Evolutionary conservation across 805 yeast species (phyloP).

Genomic region (Hagleromyces aurorensis): DNA sequence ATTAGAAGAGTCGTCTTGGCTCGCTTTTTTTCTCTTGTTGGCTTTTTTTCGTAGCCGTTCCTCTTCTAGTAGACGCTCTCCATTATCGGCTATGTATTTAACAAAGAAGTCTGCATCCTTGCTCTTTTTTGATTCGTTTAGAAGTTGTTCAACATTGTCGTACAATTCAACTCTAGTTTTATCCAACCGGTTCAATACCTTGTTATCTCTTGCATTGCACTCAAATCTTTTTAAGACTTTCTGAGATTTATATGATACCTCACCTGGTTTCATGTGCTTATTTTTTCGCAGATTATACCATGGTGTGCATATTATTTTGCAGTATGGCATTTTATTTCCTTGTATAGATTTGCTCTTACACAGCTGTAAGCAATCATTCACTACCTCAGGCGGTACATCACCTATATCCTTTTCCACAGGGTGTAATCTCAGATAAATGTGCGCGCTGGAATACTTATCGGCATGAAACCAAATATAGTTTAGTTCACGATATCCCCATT

Average conservation of each 20-base stretch:
- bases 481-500: slow-evolving; percentile 56
- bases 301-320: slow-evolving; percentile 65
- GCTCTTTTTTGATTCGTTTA: slow-evolving; percentile 27
- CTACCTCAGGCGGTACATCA: slow-evolving; percentile 43
- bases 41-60: slow-evolving; percentile 18
- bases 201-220: slow-evolving; percentile 50
- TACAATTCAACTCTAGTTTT: slow-evolving; percentile 53
- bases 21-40: slow-evolving; percentile 15
- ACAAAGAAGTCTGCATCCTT: slow-evolving; percentile 23
- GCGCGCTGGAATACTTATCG: slow-evolving; percentile 70
- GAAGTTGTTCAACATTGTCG: slow-evolving; percentile 23
- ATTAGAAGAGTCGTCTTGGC: slow-evolving; percentile 4
- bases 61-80: slow-evolving; percentile 15
- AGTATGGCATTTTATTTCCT: slow-evolving; percentile 61
- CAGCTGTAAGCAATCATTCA: slow-evolving; percentile 56
- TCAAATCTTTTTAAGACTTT: slow-evolving; percentile 45
- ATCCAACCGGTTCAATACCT: slow-evolving; percentile 51
- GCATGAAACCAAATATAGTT: slow-evolving; percentile 67
- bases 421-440: slow-evolving; percentile 55
- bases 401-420: slow-evolving; percentile 39
- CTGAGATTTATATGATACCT: slow-evolving; percentile 62
- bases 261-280: slow-evolving; percentile 70
- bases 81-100: slow-evolving; percentile 12
- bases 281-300: slow-evolving; percentile 61
- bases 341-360: slow-evolving; percentile 72